These are phyloP conservation scores for Candida maris DNA, from an alignment of 805 yeast genomes.

Conservation along the genomic window DNA sequence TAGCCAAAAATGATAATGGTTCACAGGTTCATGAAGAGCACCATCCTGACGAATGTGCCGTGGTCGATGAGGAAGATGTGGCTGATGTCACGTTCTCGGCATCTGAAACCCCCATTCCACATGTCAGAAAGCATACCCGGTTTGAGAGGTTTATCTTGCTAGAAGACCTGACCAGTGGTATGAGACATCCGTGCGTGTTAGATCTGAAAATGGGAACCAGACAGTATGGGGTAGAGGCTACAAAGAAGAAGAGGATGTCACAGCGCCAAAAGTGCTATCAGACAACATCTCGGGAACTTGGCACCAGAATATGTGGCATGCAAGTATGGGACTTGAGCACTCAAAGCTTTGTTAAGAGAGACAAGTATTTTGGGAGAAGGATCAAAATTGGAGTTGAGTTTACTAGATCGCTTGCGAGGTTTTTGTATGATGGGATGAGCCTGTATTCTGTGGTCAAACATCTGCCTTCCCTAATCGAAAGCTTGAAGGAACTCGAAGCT, in stretches of 20 bases:
- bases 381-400: constrained; percentile 72
- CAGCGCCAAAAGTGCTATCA: constrained; percentile 76
- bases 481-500: constrained; percentile 53
- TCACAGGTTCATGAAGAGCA: constrained; percentile 5
- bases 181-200: constrained; percentile 82
- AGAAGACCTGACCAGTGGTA: constrained; percentile 85
- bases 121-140: constrained; percentile 38
- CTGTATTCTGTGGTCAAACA: constrained; percentile 58
- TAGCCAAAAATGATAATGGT: constrained; percentile 2
- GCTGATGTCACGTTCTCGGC: constrained; percentile 1
- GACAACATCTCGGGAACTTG: constrained; percentile 79
- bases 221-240: constrained; percentile 96
- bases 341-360: constrained; percentile 59
- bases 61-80: constrained; percentile 15
- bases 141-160: constrained; percentile 79
- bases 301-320: constrained; percentile 94
- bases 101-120: constrained; percentile 2
- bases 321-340: constrained; percentile 65
- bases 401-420: constrained; percentile 68
- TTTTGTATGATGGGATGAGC: constrained; percentile 70
- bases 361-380: constrained; percentile 88
- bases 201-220: constrained; percentile 98
- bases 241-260: constrained; percentile 62
- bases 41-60: constrained; percentile 14
- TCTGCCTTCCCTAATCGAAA: constrained; percentile 61